Percentiles rank a stretch among this genome's conserved stretches.
phyloP scores from a whole-genome alignment of 345 rosid genomes.

The Excoecaria agallocha region DNA sequence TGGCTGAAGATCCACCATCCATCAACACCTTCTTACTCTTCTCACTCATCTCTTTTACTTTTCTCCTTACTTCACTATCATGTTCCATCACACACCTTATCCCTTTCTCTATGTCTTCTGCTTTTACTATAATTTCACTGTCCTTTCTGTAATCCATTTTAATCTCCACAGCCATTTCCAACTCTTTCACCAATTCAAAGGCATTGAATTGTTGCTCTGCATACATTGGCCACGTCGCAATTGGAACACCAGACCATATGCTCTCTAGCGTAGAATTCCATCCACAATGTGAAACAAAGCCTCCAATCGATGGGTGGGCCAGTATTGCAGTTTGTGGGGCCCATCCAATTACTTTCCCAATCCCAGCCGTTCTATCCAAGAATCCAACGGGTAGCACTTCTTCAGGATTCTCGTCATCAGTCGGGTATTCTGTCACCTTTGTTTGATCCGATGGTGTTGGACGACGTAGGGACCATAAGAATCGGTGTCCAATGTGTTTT shows the following conservation, averaged over 20 bases:
- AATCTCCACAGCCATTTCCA: slow-evolving; percentile 16
- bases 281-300: slow-evolving; percentile 21
- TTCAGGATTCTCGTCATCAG: no score
- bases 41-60: no score
- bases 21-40: no score
- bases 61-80: no score
- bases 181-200: slow-evolving; percentile 4
- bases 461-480: background rate
- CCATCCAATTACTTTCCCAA: slow-evolving; percentile 20
- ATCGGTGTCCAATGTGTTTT: no score
- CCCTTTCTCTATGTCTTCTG: slow-evolving; percentile 14
- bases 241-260: slow-evolving; percentile 13
- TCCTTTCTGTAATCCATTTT: slow-evolving; percentile 12
- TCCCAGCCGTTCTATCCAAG: slow-evolving; percentile 10
- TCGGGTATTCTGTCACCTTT: no score
- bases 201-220: slow-evolving; percentile 19
- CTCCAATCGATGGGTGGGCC: slow-evolving; percentile 3
- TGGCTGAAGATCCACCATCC: no score
- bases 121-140: background rate
- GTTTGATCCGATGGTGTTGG: no score
- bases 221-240: slow-evolving; percentile 20
- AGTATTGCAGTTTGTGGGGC: slow-evolving; percentile 14
- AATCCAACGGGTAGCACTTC: no score
- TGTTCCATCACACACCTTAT: background rate
- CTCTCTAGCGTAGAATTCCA: slow-evolving; percentile 20